These are phyloP conservation scores for Endotrypanum monterogeii DNA, from an alignment of 208 protist genomes.

Conservation along the genomic window DNA sequence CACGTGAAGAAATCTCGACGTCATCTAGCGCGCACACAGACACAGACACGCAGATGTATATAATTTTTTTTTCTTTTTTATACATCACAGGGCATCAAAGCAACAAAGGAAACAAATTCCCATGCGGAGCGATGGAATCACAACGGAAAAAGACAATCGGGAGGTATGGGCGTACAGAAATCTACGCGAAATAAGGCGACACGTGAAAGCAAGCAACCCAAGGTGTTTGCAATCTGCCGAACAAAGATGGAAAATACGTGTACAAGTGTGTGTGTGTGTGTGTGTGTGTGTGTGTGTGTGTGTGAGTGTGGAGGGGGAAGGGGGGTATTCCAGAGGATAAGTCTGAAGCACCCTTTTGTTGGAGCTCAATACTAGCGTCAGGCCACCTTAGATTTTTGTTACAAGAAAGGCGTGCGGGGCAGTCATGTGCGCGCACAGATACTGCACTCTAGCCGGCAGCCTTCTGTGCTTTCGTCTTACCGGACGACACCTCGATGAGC, in stretches of 20 bases:
- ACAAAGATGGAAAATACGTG: background rate
- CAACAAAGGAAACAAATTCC: background rate
- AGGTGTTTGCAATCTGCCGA: background rate
- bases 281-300: background rate
- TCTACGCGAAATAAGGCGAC: background rate
- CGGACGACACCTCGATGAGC: slow-evolving; percentile 71
- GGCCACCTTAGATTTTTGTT: no score
- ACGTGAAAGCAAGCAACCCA: background rate
- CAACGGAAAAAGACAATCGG: no score
- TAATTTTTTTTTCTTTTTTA: no score
- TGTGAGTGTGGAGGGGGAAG: background rate
- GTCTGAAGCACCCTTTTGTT: background rate
- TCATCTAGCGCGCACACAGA: background rate
- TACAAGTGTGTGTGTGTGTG: background rate
- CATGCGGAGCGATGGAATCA: background rate
- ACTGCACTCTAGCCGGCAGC: slow-evolving; percentile 5
- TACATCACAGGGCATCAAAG: background rate
- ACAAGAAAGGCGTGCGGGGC: no score
- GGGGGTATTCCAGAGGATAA: background rate
- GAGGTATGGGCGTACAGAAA: background rate
- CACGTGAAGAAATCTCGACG: background rate
- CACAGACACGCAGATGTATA: no score
- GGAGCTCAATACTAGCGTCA: no score
- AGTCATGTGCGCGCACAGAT: background rate
- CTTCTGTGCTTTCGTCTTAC: background rate